These are phyloP conservation scores for Neurospora sp. DNA, from an alignment of 2,329 filamentous ascomycete species.

Conservation along the genomic window DNA sequence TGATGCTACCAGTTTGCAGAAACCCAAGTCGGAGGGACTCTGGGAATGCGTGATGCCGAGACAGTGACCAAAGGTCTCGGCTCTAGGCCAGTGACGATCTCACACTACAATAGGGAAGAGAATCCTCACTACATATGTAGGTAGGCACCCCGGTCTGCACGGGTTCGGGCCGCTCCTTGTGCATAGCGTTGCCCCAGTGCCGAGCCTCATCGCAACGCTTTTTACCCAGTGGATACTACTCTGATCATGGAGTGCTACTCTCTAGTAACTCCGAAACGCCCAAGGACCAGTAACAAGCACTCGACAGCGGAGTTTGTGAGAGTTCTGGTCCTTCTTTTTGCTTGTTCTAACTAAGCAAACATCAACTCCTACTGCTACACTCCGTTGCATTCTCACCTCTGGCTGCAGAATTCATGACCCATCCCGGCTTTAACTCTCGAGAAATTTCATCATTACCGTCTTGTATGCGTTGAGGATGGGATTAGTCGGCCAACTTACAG, in stretches of 20 bases:
- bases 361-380: not conserved
- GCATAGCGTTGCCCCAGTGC: not conserved
- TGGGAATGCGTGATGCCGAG: not conserved
- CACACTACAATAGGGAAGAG: not conserved
- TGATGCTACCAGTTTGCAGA: not conserved
- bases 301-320: not conserved
- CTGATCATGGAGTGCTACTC: not conserved
- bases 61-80: not conserved
- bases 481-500: not conserved
- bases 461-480: not conserved
- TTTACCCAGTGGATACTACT: not conserved
- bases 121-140: not conserved
- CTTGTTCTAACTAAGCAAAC: not conserved
- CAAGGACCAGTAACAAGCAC: not conserved
- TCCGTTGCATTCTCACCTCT: not conserved
- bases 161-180: not conserved
- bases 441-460: not conserved
- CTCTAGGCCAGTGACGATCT: not conserved
- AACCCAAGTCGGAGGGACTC: not conserved
- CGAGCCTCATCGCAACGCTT: not conserved
- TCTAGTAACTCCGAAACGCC: not conserved
- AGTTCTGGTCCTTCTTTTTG: not conserved
- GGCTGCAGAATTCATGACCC: not conserved
- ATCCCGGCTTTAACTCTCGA: not conserved
- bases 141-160: not conserved